These are phyloP conservation scores for Tephrocybe rancida DNA, from an alignment of 768 basidiomycete genomes.

Conservation along the genomic window DNA sequence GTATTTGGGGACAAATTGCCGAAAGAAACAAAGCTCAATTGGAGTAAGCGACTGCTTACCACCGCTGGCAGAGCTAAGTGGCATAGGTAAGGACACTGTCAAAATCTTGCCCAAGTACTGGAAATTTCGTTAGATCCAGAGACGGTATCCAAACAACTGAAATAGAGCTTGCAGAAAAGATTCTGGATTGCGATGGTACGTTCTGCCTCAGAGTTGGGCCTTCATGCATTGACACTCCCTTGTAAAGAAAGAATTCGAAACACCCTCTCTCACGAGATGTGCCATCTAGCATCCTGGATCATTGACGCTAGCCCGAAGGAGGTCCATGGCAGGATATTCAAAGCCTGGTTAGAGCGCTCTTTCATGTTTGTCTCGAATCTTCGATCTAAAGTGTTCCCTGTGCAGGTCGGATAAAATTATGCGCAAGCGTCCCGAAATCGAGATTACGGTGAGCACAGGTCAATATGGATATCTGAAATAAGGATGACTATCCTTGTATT, in stretches of 20 bases:
- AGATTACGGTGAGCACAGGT: constrained; percentile 56
- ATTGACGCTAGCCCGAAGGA: constrained; percentile 73
- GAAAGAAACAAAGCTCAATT: constrained; percentile 54
- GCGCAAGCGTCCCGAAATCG: constrained; percentile 65
- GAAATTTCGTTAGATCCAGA: constrained; percentile 39
- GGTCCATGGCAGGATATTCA: constrained; percentile 73
- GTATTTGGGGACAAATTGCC: constrained; percentile 63
- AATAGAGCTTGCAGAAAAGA: constrained; percentile 83
- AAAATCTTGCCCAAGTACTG: background rate
- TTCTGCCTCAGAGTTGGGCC: background rate
- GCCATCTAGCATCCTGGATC: constrained; percentile 86
- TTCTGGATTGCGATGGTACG: constrained; percentile 76
- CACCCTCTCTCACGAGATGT: constrained; percentile 91
- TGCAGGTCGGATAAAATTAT: constrained; percentile 74
- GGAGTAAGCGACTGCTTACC: constrained; percentile 66
- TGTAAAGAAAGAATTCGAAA: constrained; percentile 73
- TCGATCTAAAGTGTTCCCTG: background rate
- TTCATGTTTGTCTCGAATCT: background rate
- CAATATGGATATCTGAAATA: background rate
- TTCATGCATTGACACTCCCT: background rate
- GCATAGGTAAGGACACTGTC: constrained; percentile 43
- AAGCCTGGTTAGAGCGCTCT: constrained; percentile 61
- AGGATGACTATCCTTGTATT: background rate
- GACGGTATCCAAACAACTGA: constrained; percentile 61
- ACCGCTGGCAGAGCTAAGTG: constrained; percentile 75